These are phyloP conservation scores for Curvularia sp. DNA, from an alignment of 2,329 filamentous ascomycete species.

Conservation along the genomic window DNA sequence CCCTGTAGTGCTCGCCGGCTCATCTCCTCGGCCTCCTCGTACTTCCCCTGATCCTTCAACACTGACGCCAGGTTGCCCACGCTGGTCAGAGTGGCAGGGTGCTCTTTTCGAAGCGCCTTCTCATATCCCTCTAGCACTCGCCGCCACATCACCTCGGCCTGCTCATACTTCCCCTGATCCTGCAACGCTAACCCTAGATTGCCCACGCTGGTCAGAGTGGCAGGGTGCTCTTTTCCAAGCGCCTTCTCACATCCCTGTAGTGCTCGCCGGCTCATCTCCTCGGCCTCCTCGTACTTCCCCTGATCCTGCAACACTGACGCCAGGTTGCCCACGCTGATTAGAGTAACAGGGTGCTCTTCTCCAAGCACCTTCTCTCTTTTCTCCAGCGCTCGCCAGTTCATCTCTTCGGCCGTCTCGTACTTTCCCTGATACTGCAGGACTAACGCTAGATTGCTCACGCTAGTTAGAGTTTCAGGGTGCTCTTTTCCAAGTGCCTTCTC, in stretches of 20 bases:
- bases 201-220: not conserved
- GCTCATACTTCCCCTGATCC: not conserved
- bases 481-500: too few relatives aligned
- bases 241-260: not conserved
- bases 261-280: not conserved
- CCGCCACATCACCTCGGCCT: too few relatives aligned
- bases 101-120: too few relatives aligned
- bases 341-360: not conserved
- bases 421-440: too few relatives aligned
- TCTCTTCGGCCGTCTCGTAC: not conserved
- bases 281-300: not conserved
- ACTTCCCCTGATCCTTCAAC: not conserved
- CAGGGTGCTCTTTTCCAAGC: not conserved
- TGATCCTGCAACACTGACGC: not conserved
- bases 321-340: not conserved
- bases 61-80: too few relatives aligned
- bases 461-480: too few relatives aligned
- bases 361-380: not conserved
- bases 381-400: not conserved
- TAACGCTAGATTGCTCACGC: too few relatives aligned
- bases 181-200: not conserved
- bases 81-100: too few relatives aligned
- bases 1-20: not conserved
- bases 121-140: not conserved
- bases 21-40: not conserved